A percentile compares a stretch with the other conserved stretches of the same genome.
These are phyloP conservation scores for Vanilla planifolia DNA, from an alignment of 106 monocot genomes.

Conservation along the genomic window DNA sequence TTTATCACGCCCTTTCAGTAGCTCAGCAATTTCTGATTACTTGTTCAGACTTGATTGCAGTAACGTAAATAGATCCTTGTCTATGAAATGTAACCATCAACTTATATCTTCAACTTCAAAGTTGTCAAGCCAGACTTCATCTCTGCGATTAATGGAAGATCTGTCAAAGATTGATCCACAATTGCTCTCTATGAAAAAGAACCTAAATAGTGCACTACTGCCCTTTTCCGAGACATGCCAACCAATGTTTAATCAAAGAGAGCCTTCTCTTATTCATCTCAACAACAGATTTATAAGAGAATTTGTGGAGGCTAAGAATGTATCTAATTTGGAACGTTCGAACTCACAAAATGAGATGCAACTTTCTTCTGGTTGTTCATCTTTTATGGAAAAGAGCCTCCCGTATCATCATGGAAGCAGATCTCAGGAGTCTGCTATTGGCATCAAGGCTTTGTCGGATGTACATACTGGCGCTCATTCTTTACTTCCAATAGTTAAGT, in stretches of 20 bases:
- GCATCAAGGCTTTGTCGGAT: constrained; percentile 4
- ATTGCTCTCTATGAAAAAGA: constrained; percentile 1
- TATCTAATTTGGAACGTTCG: constrained; percentile 8
- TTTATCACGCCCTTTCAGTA: constrained; percentile 6
- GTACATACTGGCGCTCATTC: constrained; percentile 3
- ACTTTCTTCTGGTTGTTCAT: constrained; percentile 4
- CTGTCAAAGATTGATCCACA: constrained; percentile 6
- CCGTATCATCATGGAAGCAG: constrained; percentile 7
- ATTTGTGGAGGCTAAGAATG: constrained; percentile 6
- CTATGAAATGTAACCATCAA: constrained; percentile 1
- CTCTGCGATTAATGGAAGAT: constrained; percentile 9
- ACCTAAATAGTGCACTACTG: neutral
- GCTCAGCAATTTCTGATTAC: neutral
- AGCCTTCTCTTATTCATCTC: constrained; percentile 3
- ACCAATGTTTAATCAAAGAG: neutral
- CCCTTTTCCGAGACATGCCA: neutral
- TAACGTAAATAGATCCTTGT: constrained; percentile 3
- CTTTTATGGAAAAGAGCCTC: constrained; percentile 14
- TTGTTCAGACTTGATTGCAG: constrained; percentile 8
- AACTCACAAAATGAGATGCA: neutral
- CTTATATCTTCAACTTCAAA: constrained; percentile 8
- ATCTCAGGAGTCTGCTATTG: constrained; percentile 3
- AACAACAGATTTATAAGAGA: constrained; percentile 3
- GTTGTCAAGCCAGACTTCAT: constrained; percentile 15
- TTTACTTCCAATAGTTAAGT: constrained; percentile 5